phyloP scores from a whole-genome alignment of 1,284 basidiomycete genomes.

The Cryptococcus sp. region DNA sequence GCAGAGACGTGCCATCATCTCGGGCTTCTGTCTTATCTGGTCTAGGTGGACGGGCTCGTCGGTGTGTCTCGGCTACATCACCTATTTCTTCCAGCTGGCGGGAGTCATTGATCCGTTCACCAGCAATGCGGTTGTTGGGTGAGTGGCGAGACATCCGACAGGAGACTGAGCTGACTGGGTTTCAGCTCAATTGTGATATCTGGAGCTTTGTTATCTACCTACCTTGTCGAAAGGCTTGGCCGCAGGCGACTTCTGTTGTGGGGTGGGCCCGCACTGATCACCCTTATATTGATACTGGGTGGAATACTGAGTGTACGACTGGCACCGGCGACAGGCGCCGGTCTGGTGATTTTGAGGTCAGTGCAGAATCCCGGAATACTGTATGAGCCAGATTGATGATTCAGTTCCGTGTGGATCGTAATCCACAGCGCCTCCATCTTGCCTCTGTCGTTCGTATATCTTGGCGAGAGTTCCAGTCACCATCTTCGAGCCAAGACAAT shows the following conservation, averaged over 20 bases:
- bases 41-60: conserved; percentile 12
- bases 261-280: conserved; percentile 32
- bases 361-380: too few species aligned
- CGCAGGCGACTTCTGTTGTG: conserved; percentile 42
- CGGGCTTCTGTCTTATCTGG: conserved; percentile 6
- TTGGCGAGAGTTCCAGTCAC: conserved; percentile 13
- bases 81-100: conserved; percentile 17
- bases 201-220: conserved; percentile 36
- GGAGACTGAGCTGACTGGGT: neutral
- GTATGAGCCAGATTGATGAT: too few species aligned
- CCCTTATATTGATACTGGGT: conserved; percentile 27
- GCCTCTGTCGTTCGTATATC: conserved; percentile 9
- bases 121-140: conserved; percentile 3
- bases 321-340: too few species aligned
- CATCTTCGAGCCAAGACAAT: conserved; percentile 17
- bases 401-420: conserved; percentile 12
- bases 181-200: conserved; percentile 25
- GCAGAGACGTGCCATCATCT: conserved; percentile 16
- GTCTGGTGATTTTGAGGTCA: too few species aligned
- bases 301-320: too few species aligned
- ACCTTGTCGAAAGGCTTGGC: conserved; percentile 40
- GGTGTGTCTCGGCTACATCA: conserved; percentile 12
- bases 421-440: conserved; percentile 18
- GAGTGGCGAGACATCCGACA: neutral
- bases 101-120: conserved; percentile 11